These are phyloP conservation scores for Sonneratia caseolaris DNA, from an alignment of 345 rosid genomes.

Conservation along the genomic window DNA sequence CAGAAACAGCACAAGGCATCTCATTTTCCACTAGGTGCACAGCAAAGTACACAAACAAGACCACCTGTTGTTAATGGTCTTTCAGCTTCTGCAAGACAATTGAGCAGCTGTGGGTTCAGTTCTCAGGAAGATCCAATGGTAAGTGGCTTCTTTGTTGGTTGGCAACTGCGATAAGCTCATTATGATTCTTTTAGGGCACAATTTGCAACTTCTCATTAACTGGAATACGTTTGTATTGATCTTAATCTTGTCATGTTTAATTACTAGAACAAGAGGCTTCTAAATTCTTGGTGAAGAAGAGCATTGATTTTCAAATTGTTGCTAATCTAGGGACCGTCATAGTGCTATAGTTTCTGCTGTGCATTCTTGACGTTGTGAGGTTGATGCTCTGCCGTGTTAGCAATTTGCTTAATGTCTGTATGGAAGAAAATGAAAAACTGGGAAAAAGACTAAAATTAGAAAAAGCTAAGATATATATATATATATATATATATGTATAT, in stretches of 20 bases:
- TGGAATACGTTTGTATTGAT: not conserved
- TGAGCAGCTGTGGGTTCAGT: not conserved
- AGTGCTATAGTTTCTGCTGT: not conserved
- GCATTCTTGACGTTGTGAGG: not conserved
- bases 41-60: not conserved
- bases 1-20: conserved; percentile 13
- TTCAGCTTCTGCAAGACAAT: not conserved
- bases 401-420: not conserved
- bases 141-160: not conserved
- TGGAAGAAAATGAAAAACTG: not conserved
- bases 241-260: not conserved
- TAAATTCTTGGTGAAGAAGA: not conserved
- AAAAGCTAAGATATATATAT: not conserved
- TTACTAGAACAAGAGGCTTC: not conserved
- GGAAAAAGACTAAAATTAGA: not conserved
- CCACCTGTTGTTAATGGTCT: not conserved
- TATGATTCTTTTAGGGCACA: not conserved
- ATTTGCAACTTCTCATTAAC: not conserved
- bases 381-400: not conserved
- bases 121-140: not conserved
- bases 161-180: not conserved
- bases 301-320: not conserved
- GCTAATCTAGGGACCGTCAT: not conserved
- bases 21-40: conserved; percentile 4
- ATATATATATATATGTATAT: not conserved